Evolutionary conservation across 306 rosid species (phyloP), one percentile per base, ranked within the genome.

Genomic region (Begonia peltatifolia): DNA sequence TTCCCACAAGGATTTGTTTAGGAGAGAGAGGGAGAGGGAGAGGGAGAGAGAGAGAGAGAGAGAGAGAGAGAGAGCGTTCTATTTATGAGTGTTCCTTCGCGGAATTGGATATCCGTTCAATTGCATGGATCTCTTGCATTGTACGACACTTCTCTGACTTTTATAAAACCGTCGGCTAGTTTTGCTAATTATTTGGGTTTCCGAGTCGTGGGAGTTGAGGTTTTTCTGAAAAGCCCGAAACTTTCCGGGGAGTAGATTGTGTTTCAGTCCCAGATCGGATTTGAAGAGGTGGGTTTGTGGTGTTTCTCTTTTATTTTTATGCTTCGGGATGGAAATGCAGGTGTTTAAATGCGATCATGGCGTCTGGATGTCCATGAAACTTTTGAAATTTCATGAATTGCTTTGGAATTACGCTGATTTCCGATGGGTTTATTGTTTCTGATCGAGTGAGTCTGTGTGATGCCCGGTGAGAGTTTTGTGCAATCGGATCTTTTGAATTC

Each of bases 381-480:
- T 20, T 25, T 25, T 50, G 14, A 14, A 50, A 12, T 66, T 57
- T 36, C 46, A 55, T 42, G 55, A 54, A 52, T 73, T 58, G 30
- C 50, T 50, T 23, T 15, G 15, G 18, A 42, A 42, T 72, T 66
- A 68, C 62, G 65, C 56, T 22, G 55, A 12, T 36, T 53, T 10
- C 58, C 2, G 57, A 46, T 79, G 75, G 59, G 35, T 25, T 25
- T 25, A 25, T 25, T 17, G 18, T 17, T 17, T 17, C 18, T 17
- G 18, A 17, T 17, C 18, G 18, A 17, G 18, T 17, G 18, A 17
- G 18, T 17, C 18, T 17, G 18, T 17, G 18, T 17, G 1, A 25
- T 25, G 35, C 6, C 35, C 35, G 4, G 6, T 25, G 35, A 6
- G 6, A 25, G 6, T 25, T 3, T 25, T 25, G 46, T 14, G 16